phyloP scores from a whole-genome alignment of 176 grass and related monocot genomes.

The Aegilops speltoides region DNA sequence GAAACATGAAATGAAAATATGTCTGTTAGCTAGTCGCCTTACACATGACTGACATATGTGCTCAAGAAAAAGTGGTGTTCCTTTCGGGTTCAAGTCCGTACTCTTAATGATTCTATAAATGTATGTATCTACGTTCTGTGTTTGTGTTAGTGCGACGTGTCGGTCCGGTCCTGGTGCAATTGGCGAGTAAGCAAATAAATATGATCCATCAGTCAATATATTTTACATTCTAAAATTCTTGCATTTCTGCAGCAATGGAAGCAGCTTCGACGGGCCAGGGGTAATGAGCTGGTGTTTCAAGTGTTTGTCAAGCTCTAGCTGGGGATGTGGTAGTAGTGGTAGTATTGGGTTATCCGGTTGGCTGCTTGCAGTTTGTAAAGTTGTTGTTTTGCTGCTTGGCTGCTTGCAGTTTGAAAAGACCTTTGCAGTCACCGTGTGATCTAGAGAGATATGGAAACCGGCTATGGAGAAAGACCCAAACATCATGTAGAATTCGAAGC shows the following conservation, averaged over 20 bases:
- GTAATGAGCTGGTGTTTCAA: neutral
- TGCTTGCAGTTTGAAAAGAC: no score
- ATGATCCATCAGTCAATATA: no score
- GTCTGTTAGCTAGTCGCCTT: neutral
- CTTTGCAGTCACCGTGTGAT: no score
- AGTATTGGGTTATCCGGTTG: neutral
- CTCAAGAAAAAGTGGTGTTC: neutral
- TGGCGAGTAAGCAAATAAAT: no score
- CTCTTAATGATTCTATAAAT: neutral
- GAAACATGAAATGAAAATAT: no score
- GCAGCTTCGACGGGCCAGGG: neutral
- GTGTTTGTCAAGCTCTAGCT: neutral
- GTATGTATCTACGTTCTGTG: neutral
- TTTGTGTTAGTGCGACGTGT: no score
- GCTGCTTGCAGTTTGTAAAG: neutral
- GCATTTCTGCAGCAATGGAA: conserved; percentile 5
- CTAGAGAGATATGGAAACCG: no score
- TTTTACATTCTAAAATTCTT: neutral
- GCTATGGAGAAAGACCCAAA: no score
- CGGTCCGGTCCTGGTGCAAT: no score
- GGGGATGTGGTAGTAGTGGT: neutral
- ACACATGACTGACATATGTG: neutral
- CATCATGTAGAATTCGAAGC: no score
- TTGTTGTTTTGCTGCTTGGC: no score
- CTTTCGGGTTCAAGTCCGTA: neutral